phyloP scores from a whole-genome alignment of 2,329 filamentous ascomycete species.

The Hypomyces rosellus region DNA sequence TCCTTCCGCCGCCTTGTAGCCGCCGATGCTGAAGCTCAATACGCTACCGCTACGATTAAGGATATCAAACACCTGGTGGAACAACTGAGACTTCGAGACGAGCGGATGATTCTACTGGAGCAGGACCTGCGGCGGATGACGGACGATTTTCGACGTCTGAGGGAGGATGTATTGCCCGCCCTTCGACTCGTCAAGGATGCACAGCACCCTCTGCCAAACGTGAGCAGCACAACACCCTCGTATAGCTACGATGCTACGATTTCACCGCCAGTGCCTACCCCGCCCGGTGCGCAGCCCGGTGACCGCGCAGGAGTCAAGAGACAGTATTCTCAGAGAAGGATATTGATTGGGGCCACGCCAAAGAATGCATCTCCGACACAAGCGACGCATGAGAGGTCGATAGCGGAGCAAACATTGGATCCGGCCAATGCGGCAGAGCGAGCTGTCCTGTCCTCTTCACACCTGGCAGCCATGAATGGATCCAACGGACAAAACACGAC shows the following conservation, averaged over 20 bases:
- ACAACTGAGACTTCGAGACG: constrained; percentile 82
- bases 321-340: constrained; percentile 70
- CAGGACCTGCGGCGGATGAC: constrained; percentile 75
- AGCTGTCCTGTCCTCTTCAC: constrained; percentile 60
- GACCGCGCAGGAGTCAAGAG: constrained; percentile 53
- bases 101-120: constrained; percentile 79
- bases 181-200: constrained; percentile 88
- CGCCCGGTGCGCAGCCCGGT: constrained; percentile 44
- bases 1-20: constrained; percentile 44
- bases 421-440: constrained; percentile 62
- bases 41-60: constrained; percentile 82
- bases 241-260: constrained; percentile 46
- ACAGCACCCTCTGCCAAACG: constrained; percentile 71
- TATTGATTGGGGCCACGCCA: constrained; percentile 63
- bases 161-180: constrained; percentile 87
- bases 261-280: constrained; percentile 52
- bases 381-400: constrained; percentile 58
- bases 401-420: constrained; percentile 60
- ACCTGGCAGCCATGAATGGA: constrained; percentile 65
- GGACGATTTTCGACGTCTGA: constrained; percentile 80
- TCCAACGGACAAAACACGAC: constrained; percentile 40
- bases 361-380: constrained; percentile 73
- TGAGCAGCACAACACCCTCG: constrained; percentile 30
- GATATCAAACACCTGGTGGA: constrained; percentile 89
- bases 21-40: constrained; percentile 79